Conservation (phyloP, 148 eudicot genomes). For the Vaccinium vitisidaea region DNA sequence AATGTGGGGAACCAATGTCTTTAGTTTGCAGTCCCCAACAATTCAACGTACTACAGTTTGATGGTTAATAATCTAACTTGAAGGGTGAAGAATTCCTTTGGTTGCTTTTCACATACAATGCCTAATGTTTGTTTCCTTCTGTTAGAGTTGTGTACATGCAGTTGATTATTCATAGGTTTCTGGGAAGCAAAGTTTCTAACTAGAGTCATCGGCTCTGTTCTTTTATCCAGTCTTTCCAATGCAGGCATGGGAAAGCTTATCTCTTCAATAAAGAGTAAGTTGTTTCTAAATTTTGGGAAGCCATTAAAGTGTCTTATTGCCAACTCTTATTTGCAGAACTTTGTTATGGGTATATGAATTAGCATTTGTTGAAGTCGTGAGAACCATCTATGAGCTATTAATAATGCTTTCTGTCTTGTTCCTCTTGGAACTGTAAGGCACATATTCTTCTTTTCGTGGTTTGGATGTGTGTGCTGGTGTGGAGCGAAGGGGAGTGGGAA, state of each 20-base stretch:
- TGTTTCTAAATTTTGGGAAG: constrained; percentile 29
- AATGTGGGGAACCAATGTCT: not conserved
- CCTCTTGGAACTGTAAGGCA: not conserved
- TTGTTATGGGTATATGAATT: not conserved
- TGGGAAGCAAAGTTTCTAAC: constrained; percentile 28
- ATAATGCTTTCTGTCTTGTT: not conserved
- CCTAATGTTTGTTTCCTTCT: not conserved
- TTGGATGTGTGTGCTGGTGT: not conserved
- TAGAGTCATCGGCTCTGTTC: constrained; percentile 28
- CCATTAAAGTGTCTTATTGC: no score
- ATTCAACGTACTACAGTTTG: not conserved
- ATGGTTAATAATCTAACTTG: not conserved
- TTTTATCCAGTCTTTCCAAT: constrained; percentile 71
- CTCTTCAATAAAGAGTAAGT: constrained; percentile 96
- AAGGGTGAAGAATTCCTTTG: not conserved
- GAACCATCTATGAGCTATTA: not conserved
- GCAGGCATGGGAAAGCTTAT: constrained; percentile 92
- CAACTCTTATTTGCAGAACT: not conserved
- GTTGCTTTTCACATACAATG: not conserved
- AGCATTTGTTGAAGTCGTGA: constrained; percentile 9
- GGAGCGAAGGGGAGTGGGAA: not conserved
- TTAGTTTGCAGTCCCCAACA: not conserved
- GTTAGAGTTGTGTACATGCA: constrained; percentile 3
- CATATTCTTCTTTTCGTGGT: not conserved
- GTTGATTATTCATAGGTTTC: not conserved